Conservation (phyloP, 2,329 filamentous ascomycete species). For the Epichloe amarillans region DNA sequence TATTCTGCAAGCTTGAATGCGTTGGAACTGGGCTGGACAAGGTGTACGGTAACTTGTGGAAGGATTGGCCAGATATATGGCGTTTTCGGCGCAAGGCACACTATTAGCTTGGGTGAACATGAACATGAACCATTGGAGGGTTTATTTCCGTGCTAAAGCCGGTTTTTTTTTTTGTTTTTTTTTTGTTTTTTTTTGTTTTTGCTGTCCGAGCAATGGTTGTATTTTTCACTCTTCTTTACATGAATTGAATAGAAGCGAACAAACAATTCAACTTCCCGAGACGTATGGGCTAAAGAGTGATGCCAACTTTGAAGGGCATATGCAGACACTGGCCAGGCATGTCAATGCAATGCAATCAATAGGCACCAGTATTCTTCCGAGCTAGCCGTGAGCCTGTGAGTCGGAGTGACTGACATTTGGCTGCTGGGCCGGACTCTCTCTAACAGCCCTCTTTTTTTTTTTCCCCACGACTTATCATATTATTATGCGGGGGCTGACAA, state of each 20-base stretch:
- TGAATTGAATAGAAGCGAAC: background rate
- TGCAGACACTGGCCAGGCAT: background rate
- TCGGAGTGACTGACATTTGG: background rate
- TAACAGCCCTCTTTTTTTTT: background rate
- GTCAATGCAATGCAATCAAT: too few relatives aligned
- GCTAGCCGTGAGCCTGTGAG: background rate
- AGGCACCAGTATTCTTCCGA: conserved; percentile 1
- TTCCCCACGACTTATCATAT: background rate
- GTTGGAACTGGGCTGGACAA: background rate
- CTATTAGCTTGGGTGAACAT: background rate
- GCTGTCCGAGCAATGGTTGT: background rate
- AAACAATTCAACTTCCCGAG: too few relatives aligned
- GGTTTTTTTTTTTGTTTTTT: background rate
- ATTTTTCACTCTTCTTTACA: background rate
- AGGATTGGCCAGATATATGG: conserved; percentile 4
- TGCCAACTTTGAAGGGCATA: background rate
- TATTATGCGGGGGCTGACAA: conserved; percentile 2
- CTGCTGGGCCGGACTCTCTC: background rate
- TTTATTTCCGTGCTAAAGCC: background rate
- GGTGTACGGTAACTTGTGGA: conserved; percentile 1
- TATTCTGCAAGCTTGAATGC: background rate
- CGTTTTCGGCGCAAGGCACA: conserved; percentile 10
- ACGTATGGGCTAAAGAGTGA: too few relatives aligned
- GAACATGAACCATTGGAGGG: conserved; percentile 3
- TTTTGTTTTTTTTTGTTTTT: background rate